phyloP scores from a whole-genome alignment of 495 filamentous ascomycete species.

The Friedmanniomyces simplex region DNA sequence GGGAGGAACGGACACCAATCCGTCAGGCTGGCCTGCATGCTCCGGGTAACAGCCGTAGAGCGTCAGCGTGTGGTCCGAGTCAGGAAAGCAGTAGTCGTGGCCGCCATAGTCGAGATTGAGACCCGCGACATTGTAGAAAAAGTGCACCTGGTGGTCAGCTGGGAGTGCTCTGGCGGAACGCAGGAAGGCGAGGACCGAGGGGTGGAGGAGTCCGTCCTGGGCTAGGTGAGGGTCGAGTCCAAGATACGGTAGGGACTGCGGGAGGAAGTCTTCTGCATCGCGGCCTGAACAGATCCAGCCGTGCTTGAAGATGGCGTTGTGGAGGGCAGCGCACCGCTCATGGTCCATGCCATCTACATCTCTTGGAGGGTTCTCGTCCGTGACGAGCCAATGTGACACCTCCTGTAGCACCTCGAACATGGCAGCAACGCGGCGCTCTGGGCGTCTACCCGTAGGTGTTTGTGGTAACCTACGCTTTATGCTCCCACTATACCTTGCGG shows the following conservation, averaged over 20 bases:
- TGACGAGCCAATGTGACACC: too few relatives aligned
- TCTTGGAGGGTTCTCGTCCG: neutral
- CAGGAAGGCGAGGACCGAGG: neutral
- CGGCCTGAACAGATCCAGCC: conserved; percentile 1
- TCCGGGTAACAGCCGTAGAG: neutral
- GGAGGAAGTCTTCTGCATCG: neutral
- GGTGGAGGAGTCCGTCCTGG: neutral
- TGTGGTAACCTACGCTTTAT: too few relatives aligned
- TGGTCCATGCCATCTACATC: conserved; percentile 2
- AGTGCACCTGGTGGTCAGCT: neutral
- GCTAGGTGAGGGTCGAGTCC: neutral
- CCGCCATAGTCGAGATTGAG: neutral
- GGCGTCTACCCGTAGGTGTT: too few relatives aligned
- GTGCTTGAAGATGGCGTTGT: conserved; percentile 4
- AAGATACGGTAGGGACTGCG: neutral
- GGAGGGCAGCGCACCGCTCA: neutral
- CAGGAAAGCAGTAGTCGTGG: neutral
- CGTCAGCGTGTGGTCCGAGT: neutral
- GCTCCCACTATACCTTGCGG: too few relatives aligned
- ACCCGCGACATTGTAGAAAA: neutral
- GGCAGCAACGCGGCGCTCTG: too few relatives aligned
- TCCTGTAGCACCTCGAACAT: too few relatives aligned
- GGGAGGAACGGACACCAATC: neutral
- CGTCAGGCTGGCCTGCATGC: neutral
- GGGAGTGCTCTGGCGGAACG: neutral